phyloP scores from a whole-genome alignment of 2,329 filamentous ascomycete species.

The Gyromitra esculenta region DNA sequence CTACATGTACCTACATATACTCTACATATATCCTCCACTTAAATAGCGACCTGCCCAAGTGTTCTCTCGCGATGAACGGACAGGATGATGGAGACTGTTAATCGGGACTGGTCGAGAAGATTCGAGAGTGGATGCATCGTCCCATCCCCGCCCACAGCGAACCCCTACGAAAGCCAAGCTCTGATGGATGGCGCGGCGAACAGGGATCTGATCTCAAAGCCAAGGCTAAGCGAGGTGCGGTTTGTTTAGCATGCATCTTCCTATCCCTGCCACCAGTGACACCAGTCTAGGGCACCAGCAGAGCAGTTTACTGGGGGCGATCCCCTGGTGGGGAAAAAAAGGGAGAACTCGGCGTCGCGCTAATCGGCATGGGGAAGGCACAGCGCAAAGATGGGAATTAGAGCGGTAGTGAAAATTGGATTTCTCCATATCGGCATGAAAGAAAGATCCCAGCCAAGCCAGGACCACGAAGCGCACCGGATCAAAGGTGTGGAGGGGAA shows the following conservation, averaged over 20 bases:
- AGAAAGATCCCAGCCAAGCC: constrained; percentile 3
- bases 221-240: constrained; percentile 31
- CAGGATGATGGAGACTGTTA: constrained; percentile 6
- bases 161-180: constrained; percentile 13
- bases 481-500: constrained; percentile 4
- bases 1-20: background rate
- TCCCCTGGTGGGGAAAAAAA: constrained; percentile 22
- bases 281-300: background rate
- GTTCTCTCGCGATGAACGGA: constrained; percentile 2
- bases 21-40: background rate
- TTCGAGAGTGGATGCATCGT: background rate
- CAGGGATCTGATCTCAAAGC: constrained; percentile 12
- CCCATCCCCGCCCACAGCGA: background rate
- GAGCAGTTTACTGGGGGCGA: background rate
- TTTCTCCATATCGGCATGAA: constrained; percentile 22
- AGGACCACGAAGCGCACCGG: background rate
- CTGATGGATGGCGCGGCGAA: constrained; percentile 8
- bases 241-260: background rate
- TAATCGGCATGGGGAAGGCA: constrained; percentile 42
- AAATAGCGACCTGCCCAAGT: background rate
- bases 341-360: constrained; percentile 20
- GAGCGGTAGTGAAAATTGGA: constrained; percentile 24
- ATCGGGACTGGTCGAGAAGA: constrained; percentile 1
- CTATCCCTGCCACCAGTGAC: constrained; percentile 7
- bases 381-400: constrained; percentile 41